phyloP scores from a whole-genome alignment of 768 basidiomycete species.

The Mycena metata region DNA sequence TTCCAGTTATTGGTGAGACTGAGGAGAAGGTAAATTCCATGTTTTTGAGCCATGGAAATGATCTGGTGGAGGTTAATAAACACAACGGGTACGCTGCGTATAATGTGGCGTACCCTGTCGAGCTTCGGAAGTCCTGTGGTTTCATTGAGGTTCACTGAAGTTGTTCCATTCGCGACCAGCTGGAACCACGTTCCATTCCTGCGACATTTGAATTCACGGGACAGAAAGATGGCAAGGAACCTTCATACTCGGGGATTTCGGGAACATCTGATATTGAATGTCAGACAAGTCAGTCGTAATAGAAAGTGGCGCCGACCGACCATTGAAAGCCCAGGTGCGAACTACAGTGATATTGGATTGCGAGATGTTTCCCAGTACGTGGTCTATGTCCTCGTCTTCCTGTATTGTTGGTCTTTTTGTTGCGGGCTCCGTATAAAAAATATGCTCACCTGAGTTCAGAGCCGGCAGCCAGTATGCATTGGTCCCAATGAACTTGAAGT shows the following conservation, averaged over 20 bases:
- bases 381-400: slow-evolving; percentile 64
- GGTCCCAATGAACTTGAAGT: slow-evolving; percentile 64
- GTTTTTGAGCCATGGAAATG: slow-evolving; percentile 59
- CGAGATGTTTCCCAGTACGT: slow-evolving; percentile 70
- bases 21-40: slow-evolving; percentile 65
- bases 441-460: slow-evolving; percentile 60
- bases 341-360: slow-evolving; percentile 69
- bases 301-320: slow-evolving; percentile 45
- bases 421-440: slow-evolving; percentile 8
- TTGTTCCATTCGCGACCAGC: slow-evolving; percentile 66
- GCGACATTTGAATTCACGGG: slow-evolving; percentile 40
- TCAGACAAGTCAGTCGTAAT: slow-evolving; percentile 9
- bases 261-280: slow-evolving; percentile 25
- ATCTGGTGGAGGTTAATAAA: slow-evolving; percentile 44
- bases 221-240: not conserved
- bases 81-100: slow-evolving; percentile 42
- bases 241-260: slow-evolving; percentile 21
- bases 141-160: slow-evolving; percentile 65
- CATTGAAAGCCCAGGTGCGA: slow-evolving; percentile 82
- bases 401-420: not conserved
- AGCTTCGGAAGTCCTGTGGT: slow-evolving; percentile 74
- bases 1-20: slow-evolving; percentile 76
- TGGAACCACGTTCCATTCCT: slow-evolving; percentile 75
- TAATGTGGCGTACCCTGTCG: slow-evolving; percentile 59
- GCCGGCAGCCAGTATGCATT: slow-evolving; percentile 77